Evolutionary conservation across 306 rosid genomes (phyloP), one percentile per base, ranked within the genome.

Genomic region (Malus sylvestris): DNA sequence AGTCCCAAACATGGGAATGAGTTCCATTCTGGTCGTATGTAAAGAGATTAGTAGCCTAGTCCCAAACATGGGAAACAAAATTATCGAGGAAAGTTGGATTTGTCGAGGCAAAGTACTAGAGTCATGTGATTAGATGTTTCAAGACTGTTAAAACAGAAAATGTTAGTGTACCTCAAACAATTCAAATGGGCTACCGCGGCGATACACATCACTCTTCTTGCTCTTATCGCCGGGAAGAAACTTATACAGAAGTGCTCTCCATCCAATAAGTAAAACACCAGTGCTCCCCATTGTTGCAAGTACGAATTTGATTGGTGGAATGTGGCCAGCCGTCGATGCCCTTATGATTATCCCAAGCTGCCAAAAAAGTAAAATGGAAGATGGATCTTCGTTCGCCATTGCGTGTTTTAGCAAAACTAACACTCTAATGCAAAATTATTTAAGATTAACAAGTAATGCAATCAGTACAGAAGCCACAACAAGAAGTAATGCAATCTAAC

Each of bases 151-250:
- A 59, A 13, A 57, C 2, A 69, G 59, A 62, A 20, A 63, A 63
- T 3, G 11, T 33, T 1, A 6, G 8, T 22, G 11, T 85, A 95
- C 99, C 99, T 91, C 97, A 83, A 92, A 92, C 73, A 95, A 87
- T 84, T 95, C 99, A 75, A 92, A 92, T 46, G 96, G 93, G 79
- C 78, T 95, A 42, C 99, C 99, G 1, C 82, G 91, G 46, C 97
- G 99, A 82, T 92, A 95, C 20, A 76, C 87, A 68, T 95, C 97
- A 6, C 74, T 88, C 86, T 88, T 90, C 86, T 91, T 95, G 77
- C 79, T 75, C 75, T 78, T 81, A 77, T 81, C 78, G 55, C 40
- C 72, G 0, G 93, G 97, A 80, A 88, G 81, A 81, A 92, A 13
- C 20, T 85, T 73, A 74, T 90, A 88, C 57, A 92, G 45, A 9